Conservation (phyloP, 768 basidiomycete genomes). For the Suillus placidus region DNA sequence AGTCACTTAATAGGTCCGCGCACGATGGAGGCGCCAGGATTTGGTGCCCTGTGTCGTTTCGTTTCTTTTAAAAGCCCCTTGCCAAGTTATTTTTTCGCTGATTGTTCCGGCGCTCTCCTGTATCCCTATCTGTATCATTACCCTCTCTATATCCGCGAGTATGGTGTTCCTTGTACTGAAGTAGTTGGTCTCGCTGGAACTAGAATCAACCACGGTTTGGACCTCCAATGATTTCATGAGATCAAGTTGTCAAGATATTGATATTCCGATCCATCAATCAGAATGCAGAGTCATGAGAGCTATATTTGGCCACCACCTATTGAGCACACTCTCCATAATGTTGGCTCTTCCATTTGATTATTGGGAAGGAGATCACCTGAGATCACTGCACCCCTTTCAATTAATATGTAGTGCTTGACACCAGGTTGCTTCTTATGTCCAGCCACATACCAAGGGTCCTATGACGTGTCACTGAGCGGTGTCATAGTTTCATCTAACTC, state of each 20-base stretch:
- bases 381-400: constrained; percentile 4
- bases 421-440: not conserved
- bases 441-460: not conserved
- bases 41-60: constrained; percentile 4
- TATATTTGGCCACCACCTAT: constrained; percentile 2
- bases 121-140: constrained; percentile 14
- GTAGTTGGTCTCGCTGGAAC: constrained; percentile 19
- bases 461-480: constrained; percentile 7
- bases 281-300: not conserved
- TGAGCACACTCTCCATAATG: not conserved
- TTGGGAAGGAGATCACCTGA: not conserved
- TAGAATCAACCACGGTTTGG: constrained; percentile 10
- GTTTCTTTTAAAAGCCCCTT: constrained; percentile 14
- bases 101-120: constrained; percentile 11
- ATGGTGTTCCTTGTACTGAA: constrained; percentile 12
- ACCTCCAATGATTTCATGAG: not conserved
- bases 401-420: not conserved
- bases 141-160: constrained; percentile 25
- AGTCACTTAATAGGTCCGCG: constrained; percentile 15
- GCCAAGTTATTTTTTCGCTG: constrained; percentile 18
- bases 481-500: constrained; percentile 7
- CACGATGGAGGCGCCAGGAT: constrained; percentile 14
- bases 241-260: not conserved
- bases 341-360: not conserved
- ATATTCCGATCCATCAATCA: not conserved